Conservation (phyloP, 164 flowering plant species). For the Protea cynaroides region DNA sequence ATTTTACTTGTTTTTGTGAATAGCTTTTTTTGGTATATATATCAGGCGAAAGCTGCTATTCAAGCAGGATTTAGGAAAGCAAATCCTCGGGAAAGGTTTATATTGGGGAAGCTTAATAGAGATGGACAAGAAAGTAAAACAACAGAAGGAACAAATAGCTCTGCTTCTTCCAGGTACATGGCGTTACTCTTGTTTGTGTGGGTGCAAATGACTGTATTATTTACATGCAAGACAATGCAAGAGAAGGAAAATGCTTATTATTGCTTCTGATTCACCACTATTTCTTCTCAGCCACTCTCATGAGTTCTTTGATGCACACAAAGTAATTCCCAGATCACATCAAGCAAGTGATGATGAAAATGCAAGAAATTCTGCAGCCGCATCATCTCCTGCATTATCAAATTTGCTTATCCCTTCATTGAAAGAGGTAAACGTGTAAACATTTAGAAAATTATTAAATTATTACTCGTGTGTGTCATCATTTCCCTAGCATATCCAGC, state of each 20-base stretch:
- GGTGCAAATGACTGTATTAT: not conserved
- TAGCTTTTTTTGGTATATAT: constrained; percentile 9
- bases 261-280: constrained; percentile 8
- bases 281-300: constrained; percentile 40
- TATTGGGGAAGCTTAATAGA: constrained; percentile 38
- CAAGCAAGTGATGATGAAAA: constrained; percentile 52
- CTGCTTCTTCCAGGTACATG: constrained; percentile 58
- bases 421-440: constrained; percentile 67
- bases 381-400: constrained; percentile 56
- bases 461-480: no score
- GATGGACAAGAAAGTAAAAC: constrained; percentile 46
- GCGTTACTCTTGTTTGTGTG: not conserved
- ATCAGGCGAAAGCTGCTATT: constrained; percentile 84
- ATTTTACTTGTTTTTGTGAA: not conserved
- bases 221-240: not conserved
- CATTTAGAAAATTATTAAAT: no score
- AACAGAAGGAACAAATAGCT: constrained; percentile 37
- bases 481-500: no score
- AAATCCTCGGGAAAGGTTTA: constrained; percentile 56
- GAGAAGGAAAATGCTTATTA: not conserved
- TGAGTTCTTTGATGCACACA: constrained; percentile 55
- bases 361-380: constrained; percentile 32
- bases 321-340: constrained; percentile 40
- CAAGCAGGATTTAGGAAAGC: constrained; percentile 62
- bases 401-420: constrained; percentile 72